Evolutionary conservation across 441 rosid genomes (phyloP).

Genomic region (Hypseocharis bilobata): DNA sequence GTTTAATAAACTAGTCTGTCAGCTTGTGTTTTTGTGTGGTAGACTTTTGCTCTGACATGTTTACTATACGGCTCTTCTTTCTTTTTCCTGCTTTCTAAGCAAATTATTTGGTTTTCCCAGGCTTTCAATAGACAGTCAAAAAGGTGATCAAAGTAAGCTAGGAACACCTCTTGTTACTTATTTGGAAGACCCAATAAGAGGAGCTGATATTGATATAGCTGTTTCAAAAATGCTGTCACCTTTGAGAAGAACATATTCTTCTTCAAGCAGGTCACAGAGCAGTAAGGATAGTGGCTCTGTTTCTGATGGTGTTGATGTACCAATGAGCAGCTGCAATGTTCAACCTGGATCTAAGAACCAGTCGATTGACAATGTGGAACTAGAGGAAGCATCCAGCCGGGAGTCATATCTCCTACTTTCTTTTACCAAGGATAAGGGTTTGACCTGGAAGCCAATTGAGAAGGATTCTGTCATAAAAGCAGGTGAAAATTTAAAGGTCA

Average conservation of each 20-base stretch:
- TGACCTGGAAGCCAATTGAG: constrained; percentile 36
- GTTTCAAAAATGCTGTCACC: constrained; percentile 49
- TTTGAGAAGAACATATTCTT: constrained; percentile 42
- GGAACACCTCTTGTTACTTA: constrained; percentile 67
- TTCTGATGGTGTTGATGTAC: constrained; percentile 36
- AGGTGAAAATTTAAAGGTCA: constrained; percentile 35
- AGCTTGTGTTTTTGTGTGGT: not conserved
- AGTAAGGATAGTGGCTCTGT: constrained; percentile 47
- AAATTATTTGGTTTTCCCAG: constrained; percentile 27
- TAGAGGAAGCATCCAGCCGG: constrained; percentile 26
- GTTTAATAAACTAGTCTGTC: too few relatives aligned
- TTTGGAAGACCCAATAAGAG: constrained; percentile 43
- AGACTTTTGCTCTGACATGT: not conserved
- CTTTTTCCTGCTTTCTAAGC: not conserved
- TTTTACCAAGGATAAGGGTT: constrained; percentile 32
- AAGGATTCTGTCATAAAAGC: constrained; percentile 40
- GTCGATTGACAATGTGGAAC: constrained; percentile 30
- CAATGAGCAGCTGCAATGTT: constrained; percentile 32
- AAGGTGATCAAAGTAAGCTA: constrained; percentile 34
- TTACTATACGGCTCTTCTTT: not conserved
- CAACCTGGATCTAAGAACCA: constrained; percentile 26
- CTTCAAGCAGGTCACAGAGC: constrained; percentile 29
- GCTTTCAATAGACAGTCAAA: constrained; percentile 33
- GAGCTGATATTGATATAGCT: constrained; percentile 50
- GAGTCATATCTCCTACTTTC: constrained; percentile 39